Conservation (phyloP, 176 grass and related monocot genomes). For the Tillandsia fasciculata region DNA sequence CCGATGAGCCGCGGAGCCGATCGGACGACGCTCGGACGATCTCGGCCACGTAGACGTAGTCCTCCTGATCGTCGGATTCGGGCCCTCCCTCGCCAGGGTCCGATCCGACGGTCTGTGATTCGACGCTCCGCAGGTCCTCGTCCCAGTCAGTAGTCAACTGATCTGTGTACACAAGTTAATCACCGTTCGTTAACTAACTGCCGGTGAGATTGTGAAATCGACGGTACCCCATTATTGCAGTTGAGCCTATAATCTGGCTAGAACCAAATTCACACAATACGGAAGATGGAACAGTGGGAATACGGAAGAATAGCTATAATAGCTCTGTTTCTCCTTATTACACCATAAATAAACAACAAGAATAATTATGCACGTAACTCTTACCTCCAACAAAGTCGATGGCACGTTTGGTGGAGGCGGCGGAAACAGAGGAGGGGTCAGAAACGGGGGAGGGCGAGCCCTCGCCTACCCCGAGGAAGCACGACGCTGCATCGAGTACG, state of each 20-base stretch:
- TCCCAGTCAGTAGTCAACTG: neutral
- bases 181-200: too few species aligned
- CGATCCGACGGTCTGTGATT: neutral
- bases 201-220: too few species aligned
- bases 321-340: too few species aligned
- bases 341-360: too few species aligned
- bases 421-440: slow-evolving; percentile 36
- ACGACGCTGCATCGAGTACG: slow-evolving; percentile 44
- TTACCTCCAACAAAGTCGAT: slow-evolving; percentile 18
- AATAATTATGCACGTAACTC: too few species aligned
- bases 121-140: neutral
- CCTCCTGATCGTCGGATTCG: slow-evolving; percentile 11
- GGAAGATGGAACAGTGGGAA: too few species aligned
- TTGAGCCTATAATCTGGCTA: too few species aligned
- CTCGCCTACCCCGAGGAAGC: slow-evolving; percentile 54
- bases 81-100: neutral
- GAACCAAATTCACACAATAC: too few species aligned
- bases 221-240: too few species aligned
- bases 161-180: neutral
- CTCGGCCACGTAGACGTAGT: slow-evolving; percentile 51
- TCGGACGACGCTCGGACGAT: slow-evolving; percentile 27
- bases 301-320: too few species aligned
- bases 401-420: slow-evolving; percentile 25
- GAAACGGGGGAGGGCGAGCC: slow-evolving; percentile 43
- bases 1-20: slow-evolving; percentile 13